These are phyloP conservation scores for Logfia minima DNA, from an alignment of 129 eudicot species.

Conservation along the genomic window DNA sequence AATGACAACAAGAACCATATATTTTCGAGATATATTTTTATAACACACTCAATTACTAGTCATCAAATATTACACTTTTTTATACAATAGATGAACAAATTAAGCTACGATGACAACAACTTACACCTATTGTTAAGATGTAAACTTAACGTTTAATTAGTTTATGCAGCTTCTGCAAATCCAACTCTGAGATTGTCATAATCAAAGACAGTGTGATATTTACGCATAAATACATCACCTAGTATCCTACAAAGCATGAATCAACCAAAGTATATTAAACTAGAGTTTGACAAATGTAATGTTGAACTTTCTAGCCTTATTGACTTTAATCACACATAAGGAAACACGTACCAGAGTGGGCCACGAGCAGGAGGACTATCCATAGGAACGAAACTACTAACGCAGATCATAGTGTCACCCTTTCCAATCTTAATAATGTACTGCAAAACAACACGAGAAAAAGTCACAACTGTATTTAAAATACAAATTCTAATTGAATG, in stretches of 20 bases:
- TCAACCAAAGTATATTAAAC: neutral
- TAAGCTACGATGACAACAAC: no score
- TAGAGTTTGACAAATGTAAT: neutral
- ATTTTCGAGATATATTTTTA: no score
- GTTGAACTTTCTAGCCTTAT: neutral
- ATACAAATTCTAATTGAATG: neutral
- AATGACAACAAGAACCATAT: neutral
- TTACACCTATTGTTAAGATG: neutral
- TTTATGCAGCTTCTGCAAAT: slow-evolving; percentile 77
- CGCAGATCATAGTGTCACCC: slow-evolving; percentile 34
- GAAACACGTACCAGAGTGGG: slow-evolving; percentile 42
- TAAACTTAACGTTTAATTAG: neutral
- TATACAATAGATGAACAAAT: neutral
- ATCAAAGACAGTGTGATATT: slow-evolving; percentile 84
- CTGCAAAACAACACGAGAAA: slow-evolving; percentile 20
- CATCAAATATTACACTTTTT: neutral
- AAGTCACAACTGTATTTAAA: neutral
- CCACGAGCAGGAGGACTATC: slow-evolving; percentile 51
- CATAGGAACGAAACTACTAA: slow-evolving; percentile 48
- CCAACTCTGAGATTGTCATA: slow-evolving; percentile 69
- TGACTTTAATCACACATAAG: neutral
- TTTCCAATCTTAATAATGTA: slow-evolving; percentile 43
- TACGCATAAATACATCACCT: slow-evolving; percentile 92
- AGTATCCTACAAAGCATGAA: slow-evolving; percentile 56
- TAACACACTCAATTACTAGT: neutral